A percentile compares a stretch with the other conserved stretches of the same genome.
Conservation (phyloP, 2,329 filamentous ascomycete species). For the Nemania abortiva region DNA sequence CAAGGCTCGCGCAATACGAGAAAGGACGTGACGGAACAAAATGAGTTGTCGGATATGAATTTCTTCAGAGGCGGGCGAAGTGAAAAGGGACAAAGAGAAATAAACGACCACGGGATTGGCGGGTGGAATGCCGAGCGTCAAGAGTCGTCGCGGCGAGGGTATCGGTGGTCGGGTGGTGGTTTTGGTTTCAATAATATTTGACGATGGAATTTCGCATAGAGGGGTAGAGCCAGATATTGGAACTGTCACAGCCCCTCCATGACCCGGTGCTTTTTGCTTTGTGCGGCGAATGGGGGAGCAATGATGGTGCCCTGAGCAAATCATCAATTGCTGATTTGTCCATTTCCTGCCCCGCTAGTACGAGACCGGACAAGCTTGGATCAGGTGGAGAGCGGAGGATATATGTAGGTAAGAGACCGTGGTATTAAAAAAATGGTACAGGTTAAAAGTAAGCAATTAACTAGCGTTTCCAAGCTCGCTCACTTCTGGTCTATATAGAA, state of each 20-base stretch:
- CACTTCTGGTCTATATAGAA: too few species aligned
- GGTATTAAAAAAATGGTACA: too few species aligned
- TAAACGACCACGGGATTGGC: background rate
- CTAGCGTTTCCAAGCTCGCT: too few species aligned
- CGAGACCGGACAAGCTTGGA: slow-evolving; percentile 3
- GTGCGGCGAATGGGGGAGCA: slow-evolving; percentile 30
- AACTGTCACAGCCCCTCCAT: slow-evolving; percentile 19
- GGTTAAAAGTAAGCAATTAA: background rate
- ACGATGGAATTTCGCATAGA: slow-evolving; percentile 35
- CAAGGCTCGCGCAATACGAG: slow-evolving; percentile 16
- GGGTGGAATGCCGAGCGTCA: background rate
- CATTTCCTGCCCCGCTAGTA: background rate
- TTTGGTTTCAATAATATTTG: slow-evolving; percentile 8
- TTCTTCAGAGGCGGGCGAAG: background rate
- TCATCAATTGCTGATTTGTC: slow-evolving; percentile 36
- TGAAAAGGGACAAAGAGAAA: background rate
- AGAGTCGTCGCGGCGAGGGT: slow-evolving; percentile 6
- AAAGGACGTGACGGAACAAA: slow-evolving; percentile 24
- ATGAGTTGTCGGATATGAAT: background rate
- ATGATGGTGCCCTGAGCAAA: slow-evolving; percentile 33
- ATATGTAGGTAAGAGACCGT: background rate
- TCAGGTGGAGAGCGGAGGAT: background rate
- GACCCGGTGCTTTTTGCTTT: slow-evolving; percentile 4
- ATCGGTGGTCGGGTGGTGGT: slow-evolving; percentile 7
- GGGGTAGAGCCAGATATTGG: slow-evolving; percentile 37